Base-by-base conservation (phyloP, 192 early-diverging fungal genomes). In the Podila epigama region DNA sequence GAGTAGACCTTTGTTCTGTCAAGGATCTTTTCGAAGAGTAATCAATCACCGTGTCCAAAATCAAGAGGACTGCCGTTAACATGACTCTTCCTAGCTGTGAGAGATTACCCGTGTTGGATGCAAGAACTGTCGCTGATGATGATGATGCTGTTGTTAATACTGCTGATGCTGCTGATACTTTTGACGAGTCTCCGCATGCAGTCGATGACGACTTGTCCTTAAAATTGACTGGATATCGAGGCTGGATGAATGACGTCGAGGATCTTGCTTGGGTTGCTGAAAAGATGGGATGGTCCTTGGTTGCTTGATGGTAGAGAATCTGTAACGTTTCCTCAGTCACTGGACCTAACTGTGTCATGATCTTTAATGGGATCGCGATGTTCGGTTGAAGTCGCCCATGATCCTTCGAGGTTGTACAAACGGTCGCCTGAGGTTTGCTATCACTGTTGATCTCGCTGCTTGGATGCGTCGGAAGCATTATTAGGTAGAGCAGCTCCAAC, bases 21-120 rank as follows among this genome's bases (percentile, higher is more conserved):
- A 4, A 11, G 16, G 16, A 15, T 15, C 18, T 13, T 58, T 20
- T 34, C 5, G 8, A n/a, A n/a, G n/a, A n/a, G n/a, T n/a, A n/a
- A n/a, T n/a, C n/a, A n/a, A 35, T 16, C 9, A 69, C 15, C 8
- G 33, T 52, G 8, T 58, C 59, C 12, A 71, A 61, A n/a, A 52
- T 71, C 8, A 50, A 50, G 9, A 64, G 29, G 3, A 18, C 33
- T 9, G 61, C 60, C 6, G 54, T 52, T 25, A 71, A 29, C 9
- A 58, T 40, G 13, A 71, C 39, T 3, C 54, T 54, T 3, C 69
- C 69, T 1, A 71, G 60, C 37, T 71, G 69, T n/a, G n/a, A n/a
- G n/a, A n/a, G n/a, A n/a, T n/a, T n/a, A n/a, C n/a, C n/a, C n/a
- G n/a, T n/a, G n/a, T n/a, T n/a, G n/a, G n/a, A n/a, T n/a, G n/a